Conservation (phyloP, 164 flowering plant species). For the Aristolochia contorta region DNA sequence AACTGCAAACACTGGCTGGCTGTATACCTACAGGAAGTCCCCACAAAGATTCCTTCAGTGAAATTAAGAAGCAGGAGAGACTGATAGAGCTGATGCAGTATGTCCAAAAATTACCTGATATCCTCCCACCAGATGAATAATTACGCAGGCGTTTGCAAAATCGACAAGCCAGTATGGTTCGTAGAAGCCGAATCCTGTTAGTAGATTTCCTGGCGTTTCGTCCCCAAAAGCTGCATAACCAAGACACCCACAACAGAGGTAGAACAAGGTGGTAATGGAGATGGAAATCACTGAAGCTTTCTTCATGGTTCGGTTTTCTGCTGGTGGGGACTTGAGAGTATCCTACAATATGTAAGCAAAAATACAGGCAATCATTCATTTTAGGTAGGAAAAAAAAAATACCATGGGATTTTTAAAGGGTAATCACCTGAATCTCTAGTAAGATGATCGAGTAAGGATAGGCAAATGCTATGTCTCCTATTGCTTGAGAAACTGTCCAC, state of each 20-base stretch:
- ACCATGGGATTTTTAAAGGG: neutral
- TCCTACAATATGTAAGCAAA: slow-evolving; percentile 28
- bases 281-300: slow-evolving; percentile 45
- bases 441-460: slow-evolving; percentile 61
- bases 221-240: slow-evolving; percentile 79
- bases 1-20: slow-evolving; percentile 50
- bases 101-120: slow-evolving; percentile 38
- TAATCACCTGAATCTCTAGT: slow-evolving; percentile 61
- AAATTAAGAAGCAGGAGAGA: too few relatives aligned
- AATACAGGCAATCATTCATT: too few relatives aligned
- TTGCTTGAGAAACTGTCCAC: slow-evolving; percentile 51
- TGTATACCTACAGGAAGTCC: slow-evolving; percentile 28
- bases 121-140: slow-evolving; percentile 62
- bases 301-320: slow-evolving; percentile 63
- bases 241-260: slow-evolving; percentile 61
- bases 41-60: neutral
- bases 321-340: slow-evolving; percentile 59
- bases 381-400: too few relatives aligned
- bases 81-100: too few relatives aligned
- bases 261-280: slow-evolving; percentile 53
- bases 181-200: slow-evolving; percentile 62
- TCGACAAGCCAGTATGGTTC: slow-evolving; percentile 63
- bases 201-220: slow-evolving; percentile 54
- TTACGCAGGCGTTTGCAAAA: slow-evolving; percentile 59
- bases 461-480: slow-evolving; percentile 84